These are phyloP conservation scores for Dendrobium huoshanense DNA, from an alignment of 106 monocot genomes.

Conservation along the genomic window DNA sequence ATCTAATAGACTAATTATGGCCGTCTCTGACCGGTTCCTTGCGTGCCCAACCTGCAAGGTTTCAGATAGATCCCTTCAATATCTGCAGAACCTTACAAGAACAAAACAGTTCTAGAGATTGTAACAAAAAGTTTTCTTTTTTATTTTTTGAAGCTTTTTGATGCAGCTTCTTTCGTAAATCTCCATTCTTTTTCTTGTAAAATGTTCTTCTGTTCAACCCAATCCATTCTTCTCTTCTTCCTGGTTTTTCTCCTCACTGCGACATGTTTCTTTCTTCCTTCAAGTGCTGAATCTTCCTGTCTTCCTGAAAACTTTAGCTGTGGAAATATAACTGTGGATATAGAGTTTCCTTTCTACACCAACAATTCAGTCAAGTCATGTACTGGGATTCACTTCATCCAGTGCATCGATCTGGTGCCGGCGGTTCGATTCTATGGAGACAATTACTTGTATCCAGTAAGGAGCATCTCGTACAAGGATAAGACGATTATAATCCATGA, in stretches of 20 bases:
- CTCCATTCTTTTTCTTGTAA: neutral
- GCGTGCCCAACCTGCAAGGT: neutral
- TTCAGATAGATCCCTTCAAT: neutral
- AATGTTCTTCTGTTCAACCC: neutral
- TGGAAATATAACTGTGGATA: neutral
- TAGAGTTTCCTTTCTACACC: constrained; percentile 11
- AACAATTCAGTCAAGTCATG: neutral
- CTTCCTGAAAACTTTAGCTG: neutral
- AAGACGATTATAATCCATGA: constrained; percentile 8
- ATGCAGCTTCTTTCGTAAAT: neutral
- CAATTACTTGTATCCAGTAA: constrained; percentile 2
- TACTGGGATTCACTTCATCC: neutral
- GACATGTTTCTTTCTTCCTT: neutral
- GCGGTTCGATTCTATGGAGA: constrained; percentile 1
- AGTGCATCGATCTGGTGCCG: constrained; percentile 13
- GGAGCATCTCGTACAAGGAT: constrained; percentile 9
- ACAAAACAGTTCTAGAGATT: neutral
- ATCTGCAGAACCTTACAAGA: neutral
- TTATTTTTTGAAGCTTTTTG: neutral
- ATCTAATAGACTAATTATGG: neutral
- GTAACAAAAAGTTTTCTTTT: neutral
- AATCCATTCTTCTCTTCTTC: neutral
- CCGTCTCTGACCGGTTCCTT: neutral
- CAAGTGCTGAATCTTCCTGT: neutral
- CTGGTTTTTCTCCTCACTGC: neutral